A percentile compares a stretch with the other conserved stretches of the same genome.
phyloP scores from a whole-genome alignment of 352 stramenopile genomes.

The Phytophthora chlamydospora region DNA sequence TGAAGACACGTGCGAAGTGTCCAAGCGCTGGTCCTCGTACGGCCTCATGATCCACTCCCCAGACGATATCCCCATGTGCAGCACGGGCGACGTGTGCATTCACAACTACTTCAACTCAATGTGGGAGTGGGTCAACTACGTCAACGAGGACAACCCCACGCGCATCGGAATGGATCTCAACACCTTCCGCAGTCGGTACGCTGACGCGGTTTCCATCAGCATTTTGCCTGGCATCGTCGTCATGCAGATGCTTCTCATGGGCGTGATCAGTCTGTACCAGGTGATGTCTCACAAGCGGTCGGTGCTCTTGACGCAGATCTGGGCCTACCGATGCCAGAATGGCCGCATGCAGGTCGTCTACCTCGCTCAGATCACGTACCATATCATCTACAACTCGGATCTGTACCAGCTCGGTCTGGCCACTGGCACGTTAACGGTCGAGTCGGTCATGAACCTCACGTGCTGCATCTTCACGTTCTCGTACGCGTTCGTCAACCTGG shows the following conservation, averaged over 20 bases:
- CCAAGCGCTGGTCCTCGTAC: constrained; percentile 26
- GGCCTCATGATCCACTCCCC: constrained; percentile 35
- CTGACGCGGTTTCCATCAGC: constrained; percentile 21
- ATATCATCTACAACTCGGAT: constrained; percentile 35
- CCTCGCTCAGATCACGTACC: constrained; percentile 36
- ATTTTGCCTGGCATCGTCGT: constrained; percentile 32
- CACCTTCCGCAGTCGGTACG: constrained; percentile 26
- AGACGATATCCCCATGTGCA: constrained; percentile 36
- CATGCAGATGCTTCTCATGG: constrained; percentile 36
- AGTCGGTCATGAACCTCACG: constrained; percentile 38
- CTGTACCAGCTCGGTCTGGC: constrained; percentile 34
- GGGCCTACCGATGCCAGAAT: constrained; percentile 40
- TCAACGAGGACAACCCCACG: constrained; percentile 6
- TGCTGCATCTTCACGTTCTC: constrained; percentile 39
- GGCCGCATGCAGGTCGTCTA: constrained; percentile 39
- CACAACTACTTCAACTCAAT: constrained; percentile 41
- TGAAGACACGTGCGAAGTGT: constrained; percentile 23
- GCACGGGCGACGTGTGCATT: constrained; percentile 27
- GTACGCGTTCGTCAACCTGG: constrained; percentile 31
- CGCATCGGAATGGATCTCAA: constrained; percentile 30
- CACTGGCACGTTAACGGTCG: constrained; percentile 32
- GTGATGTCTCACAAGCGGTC: constrained; percentile 37
- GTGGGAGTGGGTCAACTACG: constrained; percentile 32
- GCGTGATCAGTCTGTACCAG: constrained; percentile 35
- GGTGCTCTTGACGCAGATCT: constrained; percentile 39